phyloP scores from a whole-genome alignment of 2,329 filamentous ascomycete genomes.

The Metarhizium humberi region DNA sequence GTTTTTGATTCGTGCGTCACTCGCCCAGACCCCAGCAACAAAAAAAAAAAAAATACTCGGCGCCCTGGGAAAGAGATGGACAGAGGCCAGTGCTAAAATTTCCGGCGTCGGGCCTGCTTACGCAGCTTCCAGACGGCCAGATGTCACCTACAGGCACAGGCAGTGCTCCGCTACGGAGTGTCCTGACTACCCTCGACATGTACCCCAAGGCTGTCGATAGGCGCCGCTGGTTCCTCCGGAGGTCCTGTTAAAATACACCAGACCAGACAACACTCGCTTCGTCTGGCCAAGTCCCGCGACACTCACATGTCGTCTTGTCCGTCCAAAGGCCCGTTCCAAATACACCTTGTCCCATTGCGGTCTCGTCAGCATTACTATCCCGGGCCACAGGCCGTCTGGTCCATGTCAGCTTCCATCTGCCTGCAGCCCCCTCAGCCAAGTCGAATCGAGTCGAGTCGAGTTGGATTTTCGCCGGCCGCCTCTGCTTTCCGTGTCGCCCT shows the following conservation, averaged over 20 bases:
- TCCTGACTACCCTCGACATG: too few species aligned
- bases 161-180: not conserved
- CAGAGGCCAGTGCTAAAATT: too few species aligned
- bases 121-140: not conserved
- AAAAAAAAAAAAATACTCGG: not conserved
- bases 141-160: not conserved
- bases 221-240: slow-evolving; percentile 1
- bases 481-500: too few species aligned
- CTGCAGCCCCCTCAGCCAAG: too few species aligned
- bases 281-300: too few species aligned
- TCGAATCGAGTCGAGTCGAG: too few species aligned
- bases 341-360: too few species aligned
- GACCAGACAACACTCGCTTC: not conserved
- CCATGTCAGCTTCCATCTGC: too few species aligned
- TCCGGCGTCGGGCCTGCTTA: not conserved
- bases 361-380: too few species aligned
- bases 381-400: too few species aligned
- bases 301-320: not conserved
- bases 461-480: too few species aligned
- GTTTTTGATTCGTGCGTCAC: slow-evolving; percentile 16
- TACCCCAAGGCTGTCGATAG: not conserved
- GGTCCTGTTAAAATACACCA: not conserved
- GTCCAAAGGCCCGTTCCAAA: too few species aligned
- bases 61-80: not conserved
- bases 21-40: not conserved